Conservation (phyloP, 345 rosid genomes). For the Ricinus communis region DNA sequence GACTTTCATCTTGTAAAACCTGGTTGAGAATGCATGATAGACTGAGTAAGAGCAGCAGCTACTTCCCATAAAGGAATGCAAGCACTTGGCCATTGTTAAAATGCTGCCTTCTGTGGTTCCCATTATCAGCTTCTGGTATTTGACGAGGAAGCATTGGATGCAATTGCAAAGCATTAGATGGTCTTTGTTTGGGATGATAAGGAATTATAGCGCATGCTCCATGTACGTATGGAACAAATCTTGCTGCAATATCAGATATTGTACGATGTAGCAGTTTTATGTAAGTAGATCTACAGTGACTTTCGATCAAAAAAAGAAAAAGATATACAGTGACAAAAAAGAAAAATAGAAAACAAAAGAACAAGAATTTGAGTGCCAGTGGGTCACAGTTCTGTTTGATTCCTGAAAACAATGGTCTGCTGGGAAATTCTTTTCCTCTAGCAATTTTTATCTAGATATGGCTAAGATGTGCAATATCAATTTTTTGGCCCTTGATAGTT, state of each 20-base stretch:
- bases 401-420: too few species aligned
- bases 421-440: too few species aligned
- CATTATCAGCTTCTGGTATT: slow-evolving; percentile 43
- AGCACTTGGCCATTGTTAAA: slow-evolving; percentile 37
- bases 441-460: too few species aligned
- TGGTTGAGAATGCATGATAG: slow-evolving; percentile 45
- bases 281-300: too few species aligned
- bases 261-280: not conserved
- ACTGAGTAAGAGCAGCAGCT: slow-evolving; percentile 49
- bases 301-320: too few species aligned
- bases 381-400: too few species aligned
- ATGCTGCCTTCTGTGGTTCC: slow-evolving; percentile 46
- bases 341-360: too few species aligned
- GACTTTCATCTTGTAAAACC: slow-evolving; percentile 40
- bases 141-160: slow-evolving; percentile 55
- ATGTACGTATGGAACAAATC: not conserved
- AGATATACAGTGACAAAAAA: too few species aligned
- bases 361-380: too few species aligned
- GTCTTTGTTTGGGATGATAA: not conserved
- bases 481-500: too few species aligned
- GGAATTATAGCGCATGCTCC: not conserved
- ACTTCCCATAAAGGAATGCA: slow-evolving; percentile 41
- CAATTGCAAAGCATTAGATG: slow-evolving; percentile 40
- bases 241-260: not conserved
- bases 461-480: too few species aligned